Conservation (phyloP, 768 basidiomycete genomes). For the Macrocybe gigantea region DNA sequence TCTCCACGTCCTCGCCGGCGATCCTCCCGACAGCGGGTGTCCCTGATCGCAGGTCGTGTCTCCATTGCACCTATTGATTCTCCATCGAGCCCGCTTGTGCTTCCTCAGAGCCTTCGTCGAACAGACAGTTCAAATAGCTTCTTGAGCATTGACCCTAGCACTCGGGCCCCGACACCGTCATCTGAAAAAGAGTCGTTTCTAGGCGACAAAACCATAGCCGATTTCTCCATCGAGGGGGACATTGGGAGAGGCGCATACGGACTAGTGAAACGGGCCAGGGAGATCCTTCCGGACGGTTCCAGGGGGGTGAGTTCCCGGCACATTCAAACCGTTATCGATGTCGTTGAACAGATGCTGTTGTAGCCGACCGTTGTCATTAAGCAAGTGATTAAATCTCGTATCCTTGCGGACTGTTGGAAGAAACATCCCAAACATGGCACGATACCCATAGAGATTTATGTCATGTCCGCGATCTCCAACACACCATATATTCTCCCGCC, state of each 20-base stretch:
- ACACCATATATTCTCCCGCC: slow-evolving; percentile 75
- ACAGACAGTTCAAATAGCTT: slow-evolving; percentile 58
- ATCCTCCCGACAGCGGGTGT: slow-evolving; percentile 82
- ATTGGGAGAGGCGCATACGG: slow-evolving; percentile 96
- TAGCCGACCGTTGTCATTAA: slow-evolving; percentile 93
- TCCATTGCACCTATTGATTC: slow-evolving; percentile 74
- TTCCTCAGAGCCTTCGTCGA: slow-evolving; percentile 60
- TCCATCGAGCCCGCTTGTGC: slow-evolving; percentile 54
- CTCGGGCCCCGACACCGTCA: slow-evolving; percentile 58
- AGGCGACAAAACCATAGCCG: slow-evolving; percentile 72
- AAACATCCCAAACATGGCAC: slow-evolving; percentile 92
- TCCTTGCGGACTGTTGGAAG: slow-evolving; percentile 99
- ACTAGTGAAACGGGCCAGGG: slow-evolving; percentile 84
- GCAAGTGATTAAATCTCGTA: slow-evolving; percentile 97
- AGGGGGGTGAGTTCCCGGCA: slow-evolving; percentile 63
- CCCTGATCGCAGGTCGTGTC: slow-evolving; percentile 77
- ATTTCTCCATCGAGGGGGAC: slow-evolving; percentile 81
- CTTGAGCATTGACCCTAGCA: slow-evolving; percentile 53
- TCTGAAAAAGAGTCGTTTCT: slow-evolving; percentile 37
- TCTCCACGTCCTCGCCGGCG: slow-evolving; percentile 64
- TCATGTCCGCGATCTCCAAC: slow-evolving; percentile 86
- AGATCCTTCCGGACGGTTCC: slow-evolving; percentile 66
- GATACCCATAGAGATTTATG: slow-evolving; percentile 96
- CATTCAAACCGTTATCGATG: slow-evolving; percentile 9
- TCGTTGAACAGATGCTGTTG: slow-evolving; percentile 14